Base-by-base conservation (phyloP, 2,329 filamentous ascomycete species). In the Gaeumannomyces tritici region DNA sequence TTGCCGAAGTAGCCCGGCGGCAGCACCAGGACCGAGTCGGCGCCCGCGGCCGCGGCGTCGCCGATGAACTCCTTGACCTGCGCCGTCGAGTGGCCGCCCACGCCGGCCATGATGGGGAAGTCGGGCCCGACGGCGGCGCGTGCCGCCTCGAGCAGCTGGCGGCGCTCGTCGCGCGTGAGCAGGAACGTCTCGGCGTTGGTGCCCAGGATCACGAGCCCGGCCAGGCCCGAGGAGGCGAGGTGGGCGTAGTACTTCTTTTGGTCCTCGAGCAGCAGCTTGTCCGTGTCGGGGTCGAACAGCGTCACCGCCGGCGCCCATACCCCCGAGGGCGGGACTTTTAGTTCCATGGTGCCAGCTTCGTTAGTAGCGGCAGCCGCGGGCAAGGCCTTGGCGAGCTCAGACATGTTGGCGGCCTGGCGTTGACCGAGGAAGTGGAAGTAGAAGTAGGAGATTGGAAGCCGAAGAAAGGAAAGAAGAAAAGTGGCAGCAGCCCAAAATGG, bases 1-100 rank as follows among this genome's bases (percentile, higher is more conserved):
- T 86, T 87, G 67, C 83, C 84, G 68, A 88, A 89, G 73, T 89
- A 89, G 6, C 80, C 85, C 1, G 83, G 80, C 1, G 86, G 85
- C 31, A 89, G 78, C 13, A 88, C 79, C 18, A 89, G 75, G 0
- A 78, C 78, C 67, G 84, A 88, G 73, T 88, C 77, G 56, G 85
- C 84, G 21, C 85, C 86, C 0, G 84, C 86, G 0, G 76, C 77
- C 26, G 77, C 75, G 1, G 86, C 86, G 68, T 89, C 86, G 31
- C 71, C 68, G 62, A 86, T 79, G 64, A 80, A 81, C 70, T 87
- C 81, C 1, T 87, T 77, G 4, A 83, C 83, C 72, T 89, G 86
- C 65, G 80, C 79, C 2, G 84, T 88, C 21, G 84, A 87, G 71
- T 89, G 86, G 0, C 82, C 85, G 24, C 84, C 80, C 8, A 85